Conservation (phyloP, 2,329 filamentous ascomycete genomes). For the Leptoxyphium fumago region DNA sequence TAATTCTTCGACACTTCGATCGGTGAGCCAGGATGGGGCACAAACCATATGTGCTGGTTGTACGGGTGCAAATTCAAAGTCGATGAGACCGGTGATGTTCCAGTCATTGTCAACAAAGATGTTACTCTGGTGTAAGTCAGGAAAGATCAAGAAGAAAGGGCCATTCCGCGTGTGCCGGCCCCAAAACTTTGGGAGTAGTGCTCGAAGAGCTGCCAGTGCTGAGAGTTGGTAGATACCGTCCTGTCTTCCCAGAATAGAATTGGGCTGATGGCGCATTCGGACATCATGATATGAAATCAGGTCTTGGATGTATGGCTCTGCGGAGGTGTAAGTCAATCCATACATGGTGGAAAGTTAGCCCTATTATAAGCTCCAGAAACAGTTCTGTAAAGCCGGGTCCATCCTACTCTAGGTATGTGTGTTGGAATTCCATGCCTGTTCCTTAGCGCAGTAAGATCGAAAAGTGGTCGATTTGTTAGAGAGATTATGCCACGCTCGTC, state of each 20-base stretch:
- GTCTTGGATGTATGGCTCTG: slow-evolving; percentile 4
- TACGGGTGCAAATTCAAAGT: slow-evolving; percentile 23
- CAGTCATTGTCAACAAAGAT: slow-evolving; percentile 22
- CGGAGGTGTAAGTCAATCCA: slow-evolving; percentile 4
- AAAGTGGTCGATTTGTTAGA: slow-evolving; percentile 8
- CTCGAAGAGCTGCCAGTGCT: slow-evolving; percentile 2
- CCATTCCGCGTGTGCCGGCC: neutral
- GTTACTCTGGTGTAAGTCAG: slow-evolving; percentile 28
- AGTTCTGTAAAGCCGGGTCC: too few species aligned
- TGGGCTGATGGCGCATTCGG: slow-evolving; percentile 6
- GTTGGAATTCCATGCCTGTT: slow-evolving; percentile 4
- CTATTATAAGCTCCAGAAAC: too few species aligned
- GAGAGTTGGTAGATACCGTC: slow-evolving; percentile 7
- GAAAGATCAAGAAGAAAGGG: slow-evolving; percentile 14
- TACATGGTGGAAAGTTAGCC: too few species aligned
- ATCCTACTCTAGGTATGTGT: slow-evolving; percentile 1
- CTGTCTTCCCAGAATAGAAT: slow-evolving; percentile 5
- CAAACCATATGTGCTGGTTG: slow-evolving; percentile 16
- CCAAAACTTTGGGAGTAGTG: slow-evolving; percentile 1
- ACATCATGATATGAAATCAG: slow-evolving; percentile 5
- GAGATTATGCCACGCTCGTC: slow-evolving; percentile 6
- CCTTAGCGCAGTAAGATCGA: slow-evolving; percentile 2
- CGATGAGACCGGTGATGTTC: slow-evolving; percentile 22
- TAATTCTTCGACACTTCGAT: slow-evolving; percentile 2
- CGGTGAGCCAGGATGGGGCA: slow-evolving; percentile 18